Conservation (phyloP, 768 basidiomycete species). For the Lactarius quietus region DNA sequence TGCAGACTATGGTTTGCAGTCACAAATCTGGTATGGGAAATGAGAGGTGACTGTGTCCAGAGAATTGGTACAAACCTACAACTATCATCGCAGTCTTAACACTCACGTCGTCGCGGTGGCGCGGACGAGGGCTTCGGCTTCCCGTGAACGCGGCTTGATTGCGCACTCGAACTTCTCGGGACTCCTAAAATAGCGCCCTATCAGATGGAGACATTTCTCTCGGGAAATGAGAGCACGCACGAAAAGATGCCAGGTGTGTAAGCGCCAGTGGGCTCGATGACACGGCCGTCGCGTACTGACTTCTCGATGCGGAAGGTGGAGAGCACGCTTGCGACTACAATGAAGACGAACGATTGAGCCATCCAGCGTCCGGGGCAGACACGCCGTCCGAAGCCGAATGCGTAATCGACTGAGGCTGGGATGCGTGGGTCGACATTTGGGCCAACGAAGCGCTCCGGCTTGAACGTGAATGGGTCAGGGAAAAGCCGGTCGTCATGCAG, state of each 20-base stretch:
- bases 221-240: constrained; percentile 9
- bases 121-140: constrained; percentile 21
- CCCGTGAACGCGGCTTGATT: constrained; percentile 22
- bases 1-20: no score
- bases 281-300: constrained; percentile 22
- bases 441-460: constrained; percentile 32
- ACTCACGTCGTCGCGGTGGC: constrained; percentile 13
- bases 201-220: background rate
- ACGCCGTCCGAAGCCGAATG: constrained; percentile 29
- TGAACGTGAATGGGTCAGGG: constrained; percentile 31
- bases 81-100: background rate
- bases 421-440: constrained; percentile 18
- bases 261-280: constrained; percentile 22
- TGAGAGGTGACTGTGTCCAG: no score
- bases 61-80: no score
- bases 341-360: constrained; percentile 24
- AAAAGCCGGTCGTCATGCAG: constrained; percentile 32
- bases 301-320: constrained; percentile 24
- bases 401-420: constrained; percentile 21
- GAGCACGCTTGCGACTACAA: constrained; percentile 26
- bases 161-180: constrained; percentile 25
- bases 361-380: constrained; percentile 29
- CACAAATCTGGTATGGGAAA: no score
- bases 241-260: constrained; percentile 25
- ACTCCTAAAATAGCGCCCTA: constrained; percentile 2